phyloP scores from a whole-genome alignment of 139 green algal species.

The Nannochloris sp. region DNA sequence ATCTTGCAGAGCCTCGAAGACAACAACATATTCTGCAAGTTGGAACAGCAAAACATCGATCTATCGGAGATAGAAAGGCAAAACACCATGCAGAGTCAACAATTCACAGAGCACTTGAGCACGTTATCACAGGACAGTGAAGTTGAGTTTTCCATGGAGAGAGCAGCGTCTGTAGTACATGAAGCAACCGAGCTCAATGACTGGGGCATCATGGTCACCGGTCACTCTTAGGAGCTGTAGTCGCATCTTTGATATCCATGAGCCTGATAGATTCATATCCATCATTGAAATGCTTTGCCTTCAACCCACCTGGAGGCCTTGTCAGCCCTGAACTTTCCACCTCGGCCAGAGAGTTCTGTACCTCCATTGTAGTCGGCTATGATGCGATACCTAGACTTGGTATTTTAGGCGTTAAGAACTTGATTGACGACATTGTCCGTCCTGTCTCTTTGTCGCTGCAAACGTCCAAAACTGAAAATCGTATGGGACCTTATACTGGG shows the following conservation, averaged over 20 bases:
- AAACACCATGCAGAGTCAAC: background rate
- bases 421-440: constrained; percentile 53
- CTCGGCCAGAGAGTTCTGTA: constrained; percentile 26
- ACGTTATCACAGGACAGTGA: background rate
- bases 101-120: background rate
- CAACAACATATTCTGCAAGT: constrained; percentile 20
- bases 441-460: constrained; percentile 29
- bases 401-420: constrained; percentile 23
- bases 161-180: constrained; percentile 11
- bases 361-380: constrained; percentile 38
- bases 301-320: constrained; percentile 30
- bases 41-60: background rate
- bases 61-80: background rate
- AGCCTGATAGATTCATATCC: constrained; percentile 30
- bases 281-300: constrained; percentile 37
- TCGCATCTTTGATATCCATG: constrained; percentile 33
- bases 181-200: constrained; percentile 14
- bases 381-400: constrained; percentile 29
- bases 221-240: constrained; percentile 40
- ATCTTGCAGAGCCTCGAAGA: constrained; percentile 38
- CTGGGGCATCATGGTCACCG: constrained; percentile 35
- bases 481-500: constrained; percentile 11
- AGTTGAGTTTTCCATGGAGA: background rate
- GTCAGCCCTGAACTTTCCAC: constrained; percentile 23
- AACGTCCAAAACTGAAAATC: constrained; percentile 31